Base-by-base conservation (phyloP, 495 filamentous ascomycete species). In the Podospora conica region DNA sequence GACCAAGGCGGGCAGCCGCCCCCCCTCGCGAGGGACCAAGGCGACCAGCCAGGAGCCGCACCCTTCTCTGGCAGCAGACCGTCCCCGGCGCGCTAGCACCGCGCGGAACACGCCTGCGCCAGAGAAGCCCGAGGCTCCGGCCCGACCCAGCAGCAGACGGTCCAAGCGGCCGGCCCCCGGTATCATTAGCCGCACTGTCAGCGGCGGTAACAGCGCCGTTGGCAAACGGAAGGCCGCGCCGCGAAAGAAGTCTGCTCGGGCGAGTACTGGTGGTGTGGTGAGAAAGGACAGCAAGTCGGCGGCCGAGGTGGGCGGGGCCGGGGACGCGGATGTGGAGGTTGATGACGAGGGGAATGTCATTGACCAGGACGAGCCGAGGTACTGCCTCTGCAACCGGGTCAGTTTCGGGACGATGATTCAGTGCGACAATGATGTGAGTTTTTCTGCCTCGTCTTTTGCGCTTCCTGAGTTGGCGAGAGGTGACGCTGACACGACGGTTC, bases 341-440 rank as follows among this genome's bases (percentile, higher is more conserved):
- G 83, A 85, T 59, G 86, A 87, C 63, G 86, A 85, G 60, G 86
- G 83, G 8, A 93, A 96, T 71, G 81, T 89, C 65, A 92, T 96
- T 70, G 92, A 96, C 76, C 88, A 91, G 6, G 83, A 93, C 68
- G 95, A 97, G 79, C 88, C 91, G 15, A 82, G 87, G 60, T 98
- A 97, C 75, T 98, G 95, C 76, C 74, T 95, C 12, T 98, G 95
- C 76, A 89, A 92, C 65, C 85, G 94, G 63, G 92, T 98, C 54
- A 96, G 92, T 73, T 96, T 88, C 74, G 95, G 95, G 60, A 89
- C 86, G 25, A 98, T 98, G 95, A 93, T 98, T 73, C 88, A 88
- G 69, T 98, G 95, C 71, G 95, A 98, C 71, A 96, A 96, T 63
- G 87, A 96, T 81, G 93, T 96, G 82, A 86, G 92, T 83, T 4